These are phyloP conservation scores for Meyerozyma guilliermondii DNA, from an alignment of 1,139 yeast species.

Conservation along the genomic window DNA sequence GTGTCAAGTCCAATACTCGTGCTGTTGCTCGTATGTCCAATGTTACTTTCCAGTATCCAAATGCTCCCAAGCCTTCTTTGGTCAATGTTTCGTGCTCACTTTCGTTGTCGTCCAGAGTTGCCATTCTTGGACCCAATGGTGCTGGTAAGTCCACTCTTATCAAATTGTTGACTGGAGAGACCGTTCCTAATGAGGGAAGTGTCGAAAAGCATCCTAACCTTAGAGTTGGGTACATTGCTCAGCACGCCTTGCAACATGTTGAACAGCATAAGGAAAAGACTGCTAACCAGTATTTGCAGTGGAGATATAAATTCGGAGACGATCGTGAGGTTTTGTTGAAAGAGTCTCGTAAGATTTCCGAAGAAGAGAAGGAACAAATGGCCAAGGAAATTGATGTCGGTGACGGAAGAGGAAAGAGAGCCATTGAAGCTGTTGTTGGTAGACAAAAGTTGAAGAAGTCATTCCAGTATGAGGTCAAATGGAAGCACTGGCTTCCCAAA, in stretches of 20 bases:
- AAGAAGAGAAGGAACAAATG: slow-evolving; percentile 79
- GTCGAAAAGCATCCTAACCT: slow-evolving; percentile 97
- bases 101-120: slow-evolving; percentile 91
- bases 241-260: slow-evolving; percentile 96
- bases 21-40: slow-evolving; percentile 88
- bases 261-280: slow-evolving; percentile 97
- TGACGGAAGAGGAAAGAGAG: slow-evolving; percentile 88
- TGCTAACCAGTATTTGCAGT: slow-evolving; percentile 94
- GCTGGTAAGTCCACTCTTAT: slow-evolving; percentile 97
- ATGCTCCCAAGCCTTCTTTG: slow-evolving; percentile 80
- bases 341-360: slow-evolving; percentile 85
- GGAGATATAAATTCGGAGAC: slow-evolving; percentile 98
- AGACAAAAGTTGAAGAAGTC: slow-evolving; percentile 94
- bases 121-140: slow-evolving; percentile 96
- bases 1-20: slow-evolving; percentile 92
- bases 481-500: slow-evolving; percentile 91
- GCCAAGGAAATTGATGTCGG: slow-evolving; percentile 69
- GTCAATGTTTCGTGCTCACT: slow-evolving; percentile 78
- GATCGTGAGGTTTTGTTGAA: slow-evolving; percentile 94
- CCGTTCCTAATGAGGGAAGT: slow-evolving; percentile 78
- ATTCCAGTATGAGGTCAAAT: slow-evolving; percentile 93
- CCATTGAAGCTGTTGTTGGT: slow-evolving; percentile 91
- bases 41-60: slow-evolving; percentile 88
- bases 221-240: slow-evolving; percentile 98
- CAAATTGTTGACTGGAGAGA: slow-evolving; percentile 87